These are phyloP conservation scores for Rutstroemia sp. DNA, from an alignment of 2,329 filamentous ascomycete genomes.

Conservation along the genomic window DNA sequence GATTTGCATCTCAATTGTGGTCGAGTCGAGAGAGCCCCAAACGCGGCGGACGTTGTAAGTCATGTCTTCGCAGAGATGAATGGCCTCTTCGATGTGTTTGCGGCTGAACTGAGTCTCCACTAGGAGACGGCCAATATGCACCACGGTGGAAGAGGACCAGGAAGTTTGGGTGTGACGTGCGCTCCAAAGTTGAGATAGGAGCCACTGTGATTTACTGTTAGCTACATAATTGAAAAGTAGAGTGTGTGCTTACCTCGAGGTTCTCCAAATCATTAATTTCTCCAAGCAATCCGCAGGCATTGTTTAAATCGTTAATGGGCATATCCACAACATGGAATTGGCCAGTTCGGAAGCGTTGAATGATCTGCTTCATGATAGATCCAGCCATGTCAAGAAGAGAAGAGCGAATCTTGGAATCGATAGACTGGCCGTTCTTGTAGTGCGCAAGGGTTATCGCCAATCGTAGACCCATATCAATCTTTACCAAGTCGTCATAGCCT, in stretches of 20 bases:
- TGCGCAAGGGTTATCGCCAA: constrained; percentile 39
- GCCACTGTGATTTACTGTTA: constrained; percentile 1
- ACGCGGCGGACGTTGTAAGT: constrained; percentile 23
- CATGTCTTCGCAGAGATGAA: constrained; percentile 19
- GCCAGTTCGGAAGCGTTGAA: constrained; percentile 35
- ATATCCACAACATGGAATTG: constrained; percentile 39
- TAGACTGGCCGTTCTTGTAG: constrained; percentile 31
- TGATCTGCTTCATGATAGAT: constrained; percentile 34
- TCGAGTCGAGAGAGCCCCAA: constrained; percentile 19
- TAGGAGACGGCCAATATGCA: constrained; percentile 18
- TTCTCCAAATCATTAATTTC: constrained; percentile 40
- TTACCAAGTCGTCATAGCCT: constrained; percentile 34
- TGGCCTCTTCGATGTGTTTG: constrained; percentile 12
- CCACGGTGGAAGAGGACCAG: constrained; percentile 16
- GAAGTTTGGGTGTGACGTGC: constrained; percentile 12
- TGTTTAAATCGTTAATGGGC: constrained; percentile 37
- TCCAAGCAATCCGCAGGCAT: constrained; percentile 39
- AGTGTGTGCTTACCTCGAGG: constrained; percentile 31
- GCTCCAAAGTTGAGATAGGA: constrained; percentile 21
- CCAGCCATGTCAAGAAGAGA: constrained; percentile 33
- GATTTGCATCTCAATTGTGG: constrained; percentile 18
- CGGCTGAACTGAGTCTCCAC: constrained; percentile 19
- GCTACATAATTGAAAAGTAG: neutral
- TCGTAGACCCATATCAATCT: constrained; percentile 38
- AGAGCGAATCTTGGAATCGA: constrained; percentile 29